phyloP scores from a whole-genome alignment of 306 rosid genomes.

The Pyrus pyrifolia region DNA sequence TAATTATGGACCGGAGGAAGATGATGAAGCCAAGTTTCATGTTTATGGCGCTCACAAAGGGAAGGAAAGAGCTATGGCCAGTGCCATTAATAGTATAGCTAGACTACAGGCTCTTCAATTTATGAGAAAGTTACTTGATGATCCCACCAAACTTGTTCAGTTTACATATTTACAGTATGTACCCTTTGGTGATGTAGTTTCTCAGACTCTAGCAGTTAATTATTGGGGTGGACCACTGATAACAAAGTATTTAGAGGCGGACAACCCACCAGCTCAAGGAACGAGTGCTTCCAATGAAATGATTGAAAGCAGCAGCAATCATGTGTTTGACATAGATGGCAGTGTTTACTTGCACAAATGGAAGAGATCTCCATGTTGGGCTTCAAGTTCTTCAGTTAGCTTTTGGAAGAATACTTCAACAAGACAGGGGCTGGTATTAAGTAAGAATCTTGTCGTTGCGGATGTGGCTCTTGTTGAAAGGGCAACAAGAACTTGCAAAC shows the following conservation, averaged over 20 bases:
- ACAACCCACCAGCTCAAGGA: constrained; percentile 28
- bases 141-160: constrained; percentile 84
- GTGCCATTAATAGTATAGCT: constrained; percentile 64
- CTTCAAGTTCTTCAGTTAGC: constrained; percentile 46
- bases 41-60: constrained; percentile 82
- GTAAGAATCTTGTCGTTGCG: constrained; percentile 82
- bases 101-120: constrained; percentile 86
- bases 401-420: constrained; percentile 74
- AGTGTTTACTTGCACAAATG: constrained; percentile 83
- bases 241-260: constrained; percentile 38
- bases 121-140: constrained; percentile 71
- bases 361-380: constrained; percentile 88
- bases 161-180: constrained; percentile 64
- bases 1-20: constrained; percentile 72
- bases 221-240: constrained; percentile 83
- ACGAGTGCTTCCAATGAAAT: constrained; percentile 38
- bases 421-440: constrained; percentile 64
- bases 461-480: constrained; percentile 61
- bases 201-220: constrained; percentile 77
- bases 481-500: constrained; percentile 64
- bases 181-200: constrained; percentile 71
- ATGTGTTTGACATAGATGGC: constrained; percentile 81
- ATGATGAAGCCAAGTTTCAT: constrained; percentile 49
- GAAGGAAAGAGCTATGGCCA: constrained; percentile 53
- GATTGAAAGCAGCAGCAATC: constrained; percentile 39